A percentile compares a stretch with the other conserved stretches of the same genome.
Evolutionary conservation across 2,329 filamentous ascomycete genomes (phyloP).

Genomic region (Pseudopithomyces chartarum): DNA sequence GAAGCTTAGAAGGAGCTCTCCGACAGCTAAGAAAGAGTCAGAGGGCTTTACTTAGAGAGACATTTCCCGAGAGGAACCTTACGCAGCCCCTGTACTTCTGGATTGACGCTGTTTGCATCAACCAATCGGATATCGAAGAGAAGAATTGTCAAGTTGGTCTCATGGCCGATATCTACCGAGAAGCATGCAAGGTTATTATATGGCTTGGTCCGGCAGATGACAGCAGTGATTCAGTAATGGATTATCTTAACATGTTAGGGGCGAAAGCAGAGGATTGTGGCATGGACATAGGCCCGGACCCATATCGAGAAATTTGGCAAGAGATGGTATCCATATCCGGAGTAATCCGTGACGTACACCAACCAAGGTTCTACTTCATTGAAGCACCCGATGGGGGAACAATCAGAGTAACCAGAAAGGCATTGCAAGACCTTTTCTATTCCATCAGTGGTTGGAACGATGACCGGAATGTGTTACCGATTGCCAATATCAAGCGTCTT

Average conservation of each 20-base stretch:
- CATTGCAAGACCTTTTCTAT: background rate
- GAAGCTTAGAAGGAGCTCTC: too few relatives aligned
- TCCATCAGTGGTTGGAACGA: slow-evolving; percentile 8
- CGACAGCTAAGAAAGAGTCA: too few relatives aligned
- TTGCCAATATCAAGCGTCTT: slow-evolving; percentile 5
- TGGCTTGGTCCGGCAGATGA: slow-evolving; percentile 20
- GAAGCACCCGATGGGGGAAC: too few relatives aligned
- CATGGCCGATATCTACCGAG: slow-evolving; percentile 19
- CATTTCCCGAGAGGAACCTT: too few relatives aligned
- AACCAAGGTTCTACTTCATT: background rate
- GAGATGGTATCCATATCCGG: background rate
- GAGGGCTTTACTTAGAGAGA: too few relatives aligned
- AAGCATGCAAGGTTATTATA: slow-evolving; percentile 7
- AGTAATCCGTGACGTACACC: background rate
- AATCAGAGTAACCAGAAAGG: background rate
- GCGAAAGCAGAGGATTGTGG: slow-evolving; percentile 14
- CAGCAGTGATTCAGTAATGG: slow-evolving; percentile 13
- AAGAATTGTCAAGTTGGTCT: slow-evolving; percentile 18
- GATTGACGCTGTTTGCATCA: slow-evolving; percentile 21
- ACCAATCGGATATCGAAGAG: slow-evolving; percentile 18
- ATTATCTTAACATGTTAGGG: slow-evolving; percentile 17
- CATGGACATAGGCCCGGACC: slow-evolving; percentile 1
- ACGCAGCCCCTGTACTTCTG: too few relatives aligned
- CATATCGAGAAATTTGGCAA: slow-evolving; percentile 9
- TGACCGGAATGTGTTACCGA: slow-evolving; percentile 6